Conservation (phyloP, 2,329 filamentous ascomycete species). For the Penicillium sp. region DNA sequence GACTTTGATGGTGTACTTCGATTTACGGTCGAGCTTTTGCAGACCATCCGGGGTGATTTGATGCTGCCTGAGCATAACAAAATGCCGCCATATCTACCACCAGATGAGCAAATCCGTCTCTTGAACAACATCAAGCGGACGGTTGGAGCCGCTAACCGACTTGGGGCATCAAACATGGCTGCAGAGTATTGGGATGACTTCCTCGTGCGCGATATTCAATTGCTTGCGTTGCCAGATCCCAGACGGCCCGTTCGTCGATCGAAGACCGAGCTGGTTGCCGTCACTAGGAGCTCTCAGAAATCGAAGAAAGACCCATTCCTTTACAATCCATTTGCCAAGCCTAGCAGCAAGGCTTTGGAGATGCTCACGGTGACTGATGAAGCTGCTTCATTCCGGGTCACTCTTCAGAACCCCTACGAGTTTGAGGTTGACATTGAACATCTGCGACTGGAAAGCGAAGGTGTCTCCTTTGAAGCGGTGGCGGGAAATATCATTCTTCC, state of each 20-base stretch:
- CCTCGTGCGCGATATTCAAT: constrained; percentile 69
- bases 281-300: constrained; percentile 38
- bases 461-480: constrained; percentile 64
- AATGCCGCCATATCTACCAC: constrained; percentile 63
- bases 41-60: constrained; percentile 69
- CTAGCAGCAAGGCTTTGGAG: constrained; percentile 55
- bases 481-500: constrained; percentile 65
- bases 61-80: constrained; percentile 67
- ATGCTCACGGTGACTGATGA: constrained; percentile 74
- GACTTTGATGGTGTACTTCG: constrained; percentile 86
- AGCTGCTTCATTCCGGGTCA: constrained; percentile 70
- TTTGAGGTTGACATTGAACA: constrained; percentile 86
- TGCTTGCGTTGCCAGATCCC: constrained; percentile 59
- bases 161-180: constrained; percentile 65
- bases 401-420: constrained; percentile 90
- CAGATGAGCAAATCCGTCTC: constrained; percentile 82
- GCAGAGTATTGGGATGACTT: constrained; percentile 98
- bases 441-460: constrained; percentile 68
- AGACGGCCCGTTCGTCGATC: constrained; percentile 63
- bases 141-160: constrained; percentile 66
- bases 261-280: constrained; percentile 48
- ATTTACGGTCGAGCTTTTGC: constrained; percentile 78
- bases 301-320: constrained; percentile 72
- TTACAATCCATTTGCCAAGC: constrained; percentile 85
- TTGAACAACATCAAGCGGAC: constrained; percentile 82